Conservation (phyloP, 768 basidiomycete genomes). For the Tylopilus sp. region DNA sequence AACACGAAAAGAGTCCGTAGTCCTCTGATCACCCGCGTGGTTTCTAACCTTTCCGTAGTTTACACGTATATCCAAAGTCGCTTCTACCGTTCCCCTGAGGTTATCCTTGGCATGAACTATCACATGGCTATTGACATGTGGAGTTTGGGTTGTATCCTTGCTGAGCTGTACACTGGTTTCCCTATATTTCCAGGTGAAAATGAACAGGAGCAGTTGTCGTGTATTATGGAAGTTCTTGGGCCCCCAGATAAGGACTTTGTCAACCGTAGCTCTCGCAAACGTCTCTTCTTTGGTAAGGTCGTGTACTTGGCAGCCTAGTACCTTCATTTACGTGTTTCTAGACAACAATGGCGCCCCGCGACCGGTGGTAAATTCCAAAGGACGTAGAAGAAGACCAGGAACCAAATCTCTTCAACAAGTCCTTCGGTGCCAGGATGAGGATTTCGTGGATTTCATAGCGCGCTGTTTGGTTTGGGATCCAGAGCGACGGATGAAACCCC, state of each 20-base stretch:
- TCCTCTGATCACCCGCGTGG: neutral
- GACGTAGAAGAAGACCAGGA: slow-evolving; percentile 86
- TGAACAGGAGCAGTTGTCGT: slow-evolving; percentile 95
- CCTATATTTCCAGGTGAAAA: slow-evolving; percentile 99
- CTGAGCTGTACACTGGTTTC: slow-evolving; percentile 95
- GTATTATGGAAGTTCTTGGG: slow-evolving; percentile 99
- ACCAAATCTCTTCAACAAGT: slow-evolving; percentile 88
- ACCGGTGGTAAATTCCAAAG: slow-evolving; percentile 94
- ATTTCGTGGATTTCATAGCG: slow-evolving; percentile 94
- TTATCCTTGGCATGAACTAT: slow-evolving; percentile 98
- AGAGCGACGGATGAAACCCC: slow-evolving; percentile 91
- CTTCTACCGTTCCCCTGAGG: slow-evolving; percentile 99
- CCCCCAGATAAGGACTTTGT: slow-evolving; percentile 93
- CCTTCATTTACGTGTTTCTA: slow-evolving; percentile 32
- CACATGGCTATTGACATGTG: slow-evolving; percentile 99
- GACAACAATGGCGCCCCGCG: slow-evolving; percentile 93
- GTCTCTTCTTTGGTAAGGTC: slow-evolving; percentile 88
- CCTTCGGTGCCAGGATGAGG: slow-evolving; percentile 88
- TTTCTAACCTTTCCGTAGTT: slow-evolving; percentile 47
- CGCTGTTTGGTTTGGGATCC: slow-evolving; percentile 99
- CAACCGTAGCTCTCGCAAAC: slow-evolving; percentile 89
- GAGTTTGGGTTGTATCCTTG: slow-evolving; percentile 97
- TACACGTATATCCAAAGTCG: slow-evolving; percentile 99
- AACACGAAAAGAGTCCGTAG: slow-evolving; percentile 93
- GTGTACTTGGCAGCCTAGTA: neutral